These are phyloP conservation scores for Xylariaceae sp. DNA, from an alignment of 2,329 filamentous ascomycete genomes.

Conservation along the genomic window DNA sequence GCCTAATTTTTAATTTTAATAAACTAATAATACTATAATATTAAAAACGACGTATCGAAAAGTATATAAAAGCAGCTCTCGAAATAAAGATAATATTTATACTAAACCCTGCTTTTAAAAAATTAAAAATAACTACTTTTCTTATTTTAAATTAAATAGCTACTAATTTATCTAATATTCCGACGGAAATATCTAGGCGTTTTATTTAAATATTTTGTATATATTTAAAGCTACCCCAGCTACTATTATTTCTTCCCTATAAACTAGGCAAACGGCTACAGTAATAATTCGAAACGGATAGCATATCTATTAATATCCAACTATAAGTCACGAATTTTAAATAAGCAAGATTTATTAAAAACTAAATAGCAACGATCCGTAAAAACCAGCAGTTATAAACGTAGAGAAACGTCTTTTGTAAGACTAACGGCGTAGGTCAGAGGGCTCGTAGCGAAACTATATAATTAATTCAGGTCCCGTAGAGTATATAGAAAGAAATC, in stretches of 20 bases:
- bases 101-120: no score
- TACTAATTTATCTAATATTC: no score
- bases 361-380: neutral
- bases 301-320: neutral
- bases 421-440: neutral
- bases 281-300: neutral
- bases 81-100: no score
- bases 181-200: no score
- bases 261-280: neutral
- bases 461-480: neutral
- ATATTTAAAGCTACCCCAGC: neutral
- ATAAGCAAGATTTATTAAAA: neutral
- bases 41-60: no score
- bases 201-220: no score
- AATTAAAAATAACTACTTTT: no score
- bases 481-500: neutral
- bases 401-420: neutral
- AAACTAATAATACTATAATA: no score
- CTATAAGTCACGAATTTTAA: neutral
- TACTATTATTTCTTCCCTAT: neutral
- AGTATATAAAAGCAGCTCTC: no score
- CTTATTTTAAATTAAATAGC: no score
- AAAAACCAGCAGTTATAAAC: neutral
- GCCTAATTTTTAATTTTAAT: no score
- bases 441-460: neutral